phyloP scores from a whole-genome alignment of 768 basidiomycete genomes.

The Collybia sp. region DNA sequence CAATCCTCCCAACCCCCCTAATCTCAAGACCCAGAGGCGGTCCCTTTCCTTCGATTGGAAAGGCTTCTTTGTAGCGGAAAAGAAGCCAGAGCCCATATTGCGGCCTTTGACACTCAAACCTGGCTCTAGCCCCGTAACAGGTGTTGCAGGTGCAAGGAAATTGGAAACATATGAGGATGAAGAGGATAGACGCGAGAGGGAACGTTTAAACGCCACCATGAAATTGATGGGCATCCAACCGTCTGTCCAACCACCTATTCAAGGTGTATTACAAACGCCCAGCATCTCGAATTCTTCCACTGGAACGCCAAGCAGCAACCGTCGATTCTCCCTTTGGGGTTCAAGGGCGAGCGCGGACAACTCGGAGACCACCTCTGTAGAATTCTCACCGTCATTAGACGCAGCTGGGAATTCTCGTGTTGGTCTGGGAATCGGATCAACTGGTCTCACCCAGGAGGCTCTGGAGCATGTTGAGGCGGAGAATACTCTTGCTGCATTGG shows the following conservation, averaged over 20 bases:
- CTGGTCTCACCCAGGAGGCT: slow-evolving; percentile 67
- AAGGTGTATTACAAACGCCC: slow-evolving; percentile 19
- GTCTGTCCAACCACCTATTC: slow-evolving; percentile 18
- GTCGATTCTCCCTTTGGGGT: slow-evolving; percentile 75
- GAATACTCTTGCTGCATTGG: slow-evolving; percentile 70
- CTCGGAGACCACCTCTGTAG: slow-evolving; percentile 44
- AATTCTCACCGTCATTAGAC: slow-evolving; percentile 34
- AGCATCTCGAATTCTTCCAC: slow-evolving; percentile 18
- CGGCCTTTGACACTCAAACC: slow-evolving; percentile 75
- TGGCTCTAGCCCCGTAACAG: slow-evolving; percentile 34
- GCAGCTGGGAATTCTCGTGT: slow-evolving; percentile 16
- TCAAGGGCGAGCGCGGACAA: slow-evolving; percentile 31
- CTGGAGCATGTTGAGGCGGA: slow-evolving; percentile 78
- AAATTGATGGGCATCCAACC: slow-evolving; percentile 91
- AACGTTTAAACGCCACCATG: slow-evolving; percentile 87
- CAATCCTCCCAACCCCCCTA: slow-evolving; percentile 9
- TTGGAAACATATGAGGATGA: slow-evolving; percentile 89
- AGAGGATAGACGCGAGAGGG: slow-evolving; percentile 83
- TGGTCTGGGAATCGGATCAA: slow-evolving; percentile 29
- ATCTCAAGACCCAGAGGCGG: slow-evolving; percentile 52
- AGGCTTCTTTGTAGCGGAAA: slow-evolving; percentile 67
- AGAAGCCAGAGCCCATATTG: slow-evolving; percentile 56
- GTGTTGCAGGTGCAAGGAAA: slow-evolving; percentile 62
- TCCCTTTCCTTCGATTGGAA: slow-evolving; percentile 87
- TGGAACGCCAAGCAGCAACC: slow-evolving; percentile 27